Base-by-base conservation (phyloP, 352 stramenopile genomes). In the Phytophthora melonis region DNA sequence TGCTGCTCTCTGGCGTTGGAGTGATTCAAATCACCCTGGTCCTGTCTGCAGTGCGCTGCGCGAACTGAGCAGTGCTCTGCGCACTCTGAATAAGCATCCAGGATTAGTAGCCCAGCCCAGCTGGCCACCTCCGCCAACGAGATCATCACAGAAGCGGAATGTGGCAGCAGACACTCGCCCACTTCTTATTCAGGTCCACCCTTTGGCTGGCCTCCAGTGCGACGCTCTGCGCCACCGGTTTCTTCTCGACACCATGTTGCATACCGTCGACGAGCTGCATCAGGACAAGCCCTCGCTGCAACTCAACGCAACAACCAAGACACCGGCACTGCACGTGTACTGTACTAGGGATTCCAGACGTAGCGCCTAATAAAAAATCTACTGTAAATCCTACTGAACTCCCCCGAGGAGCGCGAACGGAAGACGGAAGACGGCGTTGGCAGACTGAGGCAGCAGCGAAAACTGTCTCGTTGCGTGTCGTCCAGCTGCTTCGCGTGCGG, bases 101-200 rank as follows among this genome's bases (percentile, higher is more conserved):
- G 36, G 61, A 58, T 58, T 63, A 49, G 56, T 27, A 13, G 36
- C 10, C 18, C 19, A 52, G 19, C 23, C 39, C 5, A 55, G 65
- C 68, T 61, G 60, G 49, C 50, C 36, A 58, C n/a, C 25, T 64
- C 52, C 16, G 16, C 34, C 14, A 16, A 23, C 19, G 45, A 52
- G 45, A 52, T 52, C 45, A 52, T 18, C 30, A 57, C 34, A 55
- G 58, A 63, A 63, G 27, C 19, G 10, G 21, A 56, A 68, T 14
- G 61, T 53, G 45, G 61, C 34, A n/a, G 52, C 36, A 19, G 19
- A 45, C 50, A 14, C 61, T 59, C 23, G 53, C 27, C 53, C 52
- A 60, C 34, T 66, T 64, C 62, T 65, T 77, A 68, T 43, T 73
- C 50, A 47, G 64, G 70, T 77, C 65, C 65, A 19, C 52, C 58